Percentiles rank a stretch among this genome's conserved stretches.
Evolutionary conservation across 768 basidiomycete species (phyloP).

Genomic region (Ephemerocybe angulata): DNA sequence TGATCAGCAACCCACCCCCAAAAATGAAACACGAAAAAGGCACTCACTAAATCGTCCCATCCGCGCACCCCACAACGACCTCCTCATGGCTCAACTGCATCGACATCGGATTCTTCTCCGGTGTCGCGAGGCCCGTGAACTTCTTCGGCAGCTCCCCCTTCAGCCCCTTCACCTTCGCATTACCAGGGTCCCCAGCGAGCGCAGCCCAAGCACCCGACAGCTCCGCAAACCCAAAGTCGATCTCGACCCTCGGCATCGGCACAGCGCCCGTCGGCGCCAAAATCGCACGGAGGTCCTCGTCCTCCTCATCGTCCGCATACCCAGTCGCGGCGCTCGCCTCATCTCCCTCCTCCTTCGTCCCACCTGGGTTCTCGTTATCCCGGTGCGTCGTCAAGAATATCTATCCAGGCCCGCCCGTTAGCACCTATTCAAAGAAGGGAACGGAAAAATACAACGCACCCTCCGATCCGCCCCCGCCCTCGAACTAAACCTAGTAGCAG

Average conservation of each 20-base stretch:
- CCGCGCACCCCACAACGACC: slow-evolving; percentile 87
- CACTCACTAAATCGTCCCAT: slow-evolving; percentile 86
- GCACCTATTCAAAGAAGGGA: slow-evolving; percentile 3
- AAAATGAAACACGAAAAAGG: background rate
- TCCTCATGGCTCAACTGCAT: slow-evolving; percentile 91
- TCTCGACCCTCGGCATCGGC: slow-evolving; percentile 44
- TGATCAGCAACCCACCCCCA: background rate
- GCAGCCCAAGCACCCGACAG: slow-evolving; percentile 76
- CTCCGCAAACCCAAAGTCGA: slow-evolving; percentile 62
- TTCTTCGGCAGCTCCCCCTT: slow-evolving; percentile 60
- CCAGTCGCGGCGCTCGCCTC: too few relatives aligned
- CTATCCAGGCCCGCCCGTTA: slow-evolving; percentile 31
- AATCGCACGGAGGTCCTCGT: slow-evolving; percentile 23
- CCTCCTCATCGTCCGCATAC: slow-evolving; percentile 21
- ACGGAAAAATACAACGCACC: slow-evolving; percentile 40
- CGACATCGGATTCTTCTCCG: slow-evolving; percentile 93
- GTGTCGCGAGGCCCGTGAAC: slow-evolving; percentile 76
- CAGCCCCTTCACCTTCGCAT: slow-evolving; percentile 49
- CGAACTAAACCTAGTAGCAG: slow-evolving; percentile 84
- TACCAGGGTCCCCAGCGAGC: slow-evolving; percentile 39
- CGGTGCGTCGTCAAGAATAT: slow-evolving; percentile 82
- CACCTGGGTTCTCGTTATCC: slow-evolving; percentile 52
- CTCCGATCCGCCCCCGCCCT: slow-evolving; percentile 77
- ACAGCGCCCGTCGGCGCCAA: slow-evolving; percentile 23
- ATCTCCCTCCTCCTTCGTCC: too few relatives aligned